Base-by-base conservation (phyloP, 805 yeast species). In the Hanseniaspora thailandica region DNA sequence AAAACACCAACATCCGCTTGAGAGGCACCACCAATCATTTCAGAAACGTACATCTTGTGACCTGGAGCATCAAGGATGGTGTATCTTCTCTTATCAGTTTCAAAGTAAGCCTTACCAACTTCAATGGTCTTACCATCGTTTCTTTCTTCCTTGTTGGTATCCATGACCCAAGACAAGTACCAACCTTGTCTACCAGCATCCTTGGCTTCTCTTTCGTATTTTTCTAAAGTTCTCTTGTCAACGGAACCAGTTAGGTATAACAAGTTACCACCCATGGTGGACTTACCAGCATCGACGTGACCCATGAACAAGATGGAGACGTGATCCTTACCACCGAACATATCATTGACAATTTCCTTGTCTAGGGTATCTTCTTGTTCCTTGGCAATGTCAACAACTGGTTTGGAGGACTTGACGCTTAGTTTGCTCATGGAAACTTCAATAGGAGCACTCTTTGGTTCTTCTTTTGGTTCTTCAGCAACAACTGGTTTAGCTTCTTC, bases 141-240 rank as follows among this genome's bases (percentile, higher is more conserved):
- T 76, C 98, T 85, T 75, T 93, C 99, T 73, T 93, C 98, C 71
- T 87, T 89, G 74, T 94, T 93, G 62, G 97, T 90, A 70, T 93
- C 99, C 96, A 93, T 89, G 62, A 93, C 94, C 98, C 98, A 93
- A 8, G 97, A 89, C 62, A 93, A 75, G 69, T 93, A 93, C 99
- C 99, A 93, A 70, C 97, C 97, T 74, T 93, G 98, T 75, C 97
- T 85, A 69, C 98, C 97, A 45, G 97, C 97, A 63, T 93, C 99
- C 70, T 88, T 88, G 56, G 98, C 98, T 72, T 93, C 99, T 69
- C 89, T 81, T 74, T 93, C 97, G 67, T 90, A 90, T 70, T 93
- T 93, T 62, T 93, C 99, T 60, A 93, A 93, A 20, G 97, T 90
- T 74, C 99, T 86, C 76, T 93, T 93, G 71, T 93, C 98, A 57